A percentile compares a stretch with the other conserved stretches of the same genome.
Conservation (phyloP, 2,329 filamentous ascomycete species). For the Trichoderma aggressivum region DNA sequence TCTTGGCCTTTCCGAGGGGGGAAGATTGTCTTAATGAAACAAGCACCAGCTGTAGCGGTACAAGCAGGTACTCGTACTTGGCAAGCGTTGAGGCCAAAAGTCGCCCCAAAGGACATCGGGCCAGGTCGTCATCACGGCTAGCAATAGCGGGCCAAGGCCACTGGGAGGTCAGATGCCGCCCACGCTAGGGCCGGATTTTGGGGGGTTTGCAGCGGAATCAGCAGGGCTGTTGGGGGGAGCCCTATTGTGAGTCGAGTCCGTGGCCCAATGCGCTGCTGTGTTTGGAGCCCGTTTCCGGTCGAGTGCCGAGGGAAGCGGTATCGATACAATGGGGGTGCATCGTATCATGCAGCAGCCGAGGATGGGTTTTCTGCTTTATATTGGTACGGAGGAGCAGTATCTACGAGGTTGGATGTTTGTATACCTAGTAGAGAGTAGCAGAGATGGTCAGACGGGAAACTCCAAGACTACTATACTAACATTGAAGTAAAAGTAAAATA, state of each 20-base stretch:
- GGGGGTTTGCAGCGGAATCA: slow-evolving; percentile 11
- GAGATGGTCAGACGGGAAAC: not conserved
- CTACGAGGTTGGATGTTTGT: not conserved
- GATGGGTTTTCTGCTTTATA: not conserved
- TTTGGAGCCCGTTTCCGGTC: slow-evolving; percentile 8
- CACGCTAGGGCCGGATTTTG: slow-evolving; percentile 9
- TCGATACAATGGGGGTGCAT: not conserved
- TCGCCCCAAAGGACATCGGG: slow-evolving; percentile 6
- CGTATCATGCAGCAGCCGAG: not conserved
- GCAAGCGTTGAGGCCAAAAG: slow-evolving; percentile 16
- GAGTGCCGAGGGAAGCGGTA: slow-evolving; percentile 7
- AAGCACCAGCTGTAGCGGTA: not conserved
- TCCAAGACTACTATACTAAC: too few relatives aligned
- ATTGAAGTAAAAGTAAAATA: not conserved
- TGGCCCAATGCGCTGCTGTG: slow-evolving; percentile 8
- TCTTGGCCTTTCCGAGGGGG: not conserved
- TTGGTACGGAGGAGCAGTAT: not conserved
- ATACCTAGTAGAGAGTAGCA: not conserved
- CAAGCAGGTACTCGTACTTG: not conserved
- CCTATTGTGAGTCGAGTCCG: not conserved
- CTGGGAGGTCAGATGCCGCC: slow-evolving; percentile 17
- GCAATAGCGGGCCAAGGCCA: slow-evolving; percentile 14
- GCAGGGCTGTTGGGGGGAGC: slow-evolving; percentile 13
- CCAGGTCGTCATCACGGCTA: slow-evolving; percentile 16
- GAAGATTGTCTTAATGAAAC: slow-evolving; percentile 4